Evolutionary conservation across 352 stramenopile species (phyloP), one percentile per base, ranked within the genome.

Genomic region (Globisporangium spinosum): DNA sequence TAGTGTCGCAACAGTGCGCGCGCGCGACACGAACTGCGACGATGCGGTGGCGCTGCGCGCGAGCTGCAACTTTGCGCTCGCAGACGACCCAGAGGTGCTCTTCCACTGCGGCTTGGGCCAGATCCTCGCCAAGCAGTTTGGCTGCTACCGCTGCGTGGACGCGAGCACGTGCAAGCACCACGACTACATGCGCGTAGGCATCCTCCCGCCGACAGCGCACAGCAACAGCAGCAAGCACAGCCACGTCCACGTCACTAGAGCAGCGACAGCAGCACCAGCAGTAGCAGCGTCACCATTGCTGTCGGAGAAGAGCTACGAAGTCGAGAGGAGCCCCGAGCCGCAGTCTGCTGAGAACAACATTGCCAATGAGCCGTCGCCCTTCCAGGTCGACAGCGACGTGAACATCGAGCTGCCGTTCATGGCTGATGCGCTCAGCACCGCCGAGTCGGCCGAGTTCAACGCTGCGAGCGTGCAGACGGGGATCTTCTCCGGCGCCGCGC

Each of bases 81-180:
- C 29, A 0, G 22, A 74, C 17, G 17, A 79, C 27, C n/a, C 74
- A 22, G 58, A 74, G 10, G 47, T 67, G 7, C 62, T 63, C 10
- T 76, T 72, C 25, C 63, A 63, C 22, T 87, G 79, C 54, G 65
- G 58, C 0, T 22, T 23, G 0, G 47, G 64, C 13, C 57, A 74
- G 40, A 57, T 90, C 29, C 68, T 86, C 40, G 82, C 84, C 17
- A 35, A 85, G 0, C 77, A 75, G 20, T 12, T 57, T 17, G 80
- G 84, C n/a, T 92, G 83, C 70, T 85, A 75, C 51, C 51, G 67
- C 3, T 90, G 81, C 51, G 80, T 91, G 17, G 68, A 87, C 34
- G 32, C 51, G 0, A 22, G 20, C 0, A 80, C 74, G 10, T 89
- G 79, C 68, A 55, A 2, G 27, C 62, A 1, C 25, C 47, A 13